These are phyloP conservation scores for Parathielavia appendiculata DNA, from an alignment of 495 filamentous ascomycete species.

Conservation along the genomic window DNA sequence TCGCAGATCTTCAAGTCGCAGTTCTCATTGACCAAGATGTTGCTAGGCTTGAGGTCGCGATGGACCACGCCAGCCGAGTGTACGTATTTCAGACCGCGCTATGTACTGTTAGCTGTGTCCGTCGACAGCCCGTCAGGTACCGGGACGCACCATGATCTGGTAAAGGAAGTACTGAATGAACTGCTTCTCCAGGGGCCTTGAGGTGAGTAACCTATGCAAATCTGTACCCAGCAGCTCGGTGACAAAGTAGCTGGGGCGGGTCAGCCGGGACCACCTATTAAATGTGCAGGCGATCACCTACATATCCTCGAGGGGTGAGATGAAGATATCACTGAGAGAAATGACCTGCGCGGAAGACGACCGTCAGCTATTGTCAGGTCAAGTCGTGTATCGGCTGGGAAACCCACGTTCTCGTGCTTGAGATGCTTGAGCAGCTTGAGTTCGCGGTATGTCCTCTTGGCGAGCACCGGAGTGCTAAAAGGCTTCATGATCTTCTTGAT, in stretches of 20 bases:
- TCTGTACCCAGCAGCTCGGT: conserved; percentile 97
- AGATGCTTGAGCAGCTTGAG: conserved; percentile 96
- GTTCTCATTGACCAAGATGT: conserved; percentile 98
- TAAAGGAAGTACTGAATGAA: conserved; percentile 99
- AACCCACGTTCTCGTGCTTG: conserved; percentile 86
- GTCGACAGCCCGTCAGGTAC: background rate
- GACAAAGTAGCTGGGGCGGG: conserved; percentile 75
- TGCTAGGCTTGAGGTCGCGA: conserved; percentile 94
- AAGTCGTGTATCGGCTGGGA: background rate
- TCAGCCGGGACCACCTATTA: conserved; percentile 23
- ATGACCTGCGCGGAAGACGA: conserved; percentile 49
- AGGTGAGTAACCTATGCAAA: conserved; percentile 90
- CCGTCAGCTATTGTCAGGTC: conserved; percentile 15
- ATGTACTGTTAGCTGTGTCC: conserved; percentile 31
- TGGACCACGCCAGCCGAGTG: conserved; percentile 98
- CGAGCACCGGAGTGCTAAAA: conserved; percentile 94
- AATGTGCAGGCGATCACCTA: conserved; percentile 40
- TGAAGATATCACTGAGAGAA: conserved; percentile 98
- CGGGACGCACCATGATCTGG: conserved; percentile 77
- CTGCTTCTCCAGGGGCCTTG: conserved; percentile 93
- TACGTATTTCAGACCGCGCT: conserved; percentile 98
- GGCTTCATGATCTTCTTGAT: conserved; percentile 99
- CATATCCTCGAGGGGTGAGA: conserved; percentile 98
- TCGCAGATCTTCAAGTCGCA: conserved; percentile 99
- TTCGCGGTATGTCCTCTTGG: conserved; percentile 95